phyloP scores from a whole-genome alignment of 768 basidiomycete species.

The Termitomyces sp. region DNA sequence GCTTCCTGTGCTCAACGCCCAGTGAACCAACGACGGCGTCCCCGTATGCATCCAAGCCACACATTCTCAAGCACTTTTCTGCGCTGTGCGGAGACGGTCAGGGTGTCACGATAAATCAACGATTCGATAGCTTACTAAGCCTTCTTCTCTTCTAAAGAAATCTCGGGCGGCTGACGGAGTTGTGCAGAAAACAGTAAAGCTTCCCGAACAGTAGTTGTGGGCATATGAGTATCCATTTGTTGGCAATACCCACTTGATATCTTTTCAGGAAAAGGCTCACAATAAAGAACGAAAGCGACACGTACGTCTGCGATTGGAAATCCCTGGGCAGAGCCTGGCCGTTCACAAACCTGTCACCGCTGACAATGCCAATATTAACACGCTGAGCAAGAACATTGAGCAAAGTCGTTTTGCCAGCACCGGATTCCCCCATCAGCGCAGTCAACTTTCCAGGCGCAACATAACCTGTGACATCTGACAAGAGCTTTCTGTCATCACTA shows the following conservation, averaged over 20 bases:
- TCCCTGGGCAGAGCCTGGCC: slow-evolving; percentile 32
- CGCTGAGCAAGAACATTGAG: slow-evolving; percentile 39
- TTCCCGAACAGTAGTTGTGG: slow-evolving; percentile 72
- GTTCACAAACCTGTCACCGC: slow-evolving; percentile 36
- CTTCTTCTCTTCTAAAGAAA: slow-evolving; percentile 69
- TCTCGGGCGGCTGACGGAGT: slow-evolving; percentile 65
- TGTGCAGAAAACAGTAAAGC: slow-evolving; percentile 76
- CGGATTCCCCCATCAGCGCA: slow-evolving; percentile 53
- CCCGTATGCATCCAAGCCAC: slow-evolving; percentile 58
- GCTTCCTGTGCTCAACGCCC: slow-evolving; percentile 69
- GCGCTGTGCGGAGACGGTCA: neutral
- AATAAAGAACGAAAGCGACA: neutral
- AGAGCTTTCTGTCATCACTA: slow-evolving; percentile 40
- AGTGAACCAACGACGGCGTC: slow-evolving; percentile 67
- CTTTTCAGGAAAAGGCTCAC: neutral
- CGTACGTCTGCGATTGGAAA: slow-evolving; percentile 45
- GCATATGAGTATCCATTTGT: slow-evolving; percentile 78
- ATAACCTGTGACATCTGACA: slow-evolving; percentile 74
- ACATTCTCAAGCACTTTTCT: slow-evolving; percentile 31
- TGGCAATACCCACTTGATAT: slow-evolving; percentile 63
- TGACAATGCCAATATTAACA: slow-evolving; percentile 27
- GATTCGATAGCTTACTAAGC: slow-evolving; percentile 50
- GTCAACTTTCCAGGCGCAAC: slow-evolving; percentile 71
- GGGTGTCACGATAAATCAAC: neutral
- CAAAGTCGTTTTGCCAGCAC: slow-evolving; percentile 34